Evolutionary conservation across 352 stramenopile species (phyloP).

Genomic region (Phytophthora sojae): DNA sequence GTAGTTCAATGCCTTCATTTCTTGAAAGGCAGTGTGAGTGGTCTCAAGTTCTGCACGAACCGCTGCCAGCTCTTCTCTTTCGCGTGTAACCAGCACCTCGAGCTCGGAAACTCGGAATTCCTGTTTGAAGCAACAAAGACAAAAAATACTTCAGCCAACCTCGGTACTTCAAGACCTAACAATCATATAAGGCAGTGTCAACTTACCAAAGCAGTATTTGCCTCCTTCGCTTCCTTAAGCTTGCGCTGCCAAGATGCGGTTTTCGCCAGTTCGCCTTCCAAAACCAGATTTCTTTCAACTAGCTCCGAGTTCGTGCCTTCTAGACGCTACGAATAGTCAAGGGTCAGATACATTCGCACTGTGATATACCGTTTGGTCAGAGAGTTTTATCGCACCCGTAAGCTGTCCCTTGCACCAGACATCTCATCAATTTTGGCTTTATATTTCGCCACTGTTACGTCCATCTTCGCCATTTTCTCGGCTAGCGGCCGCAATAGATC

Average conservation of each 20-base stretch:
- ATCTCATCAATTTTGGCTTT: conserved; percentile 78
- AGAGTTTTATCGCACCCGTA: conserved; percentile 42
- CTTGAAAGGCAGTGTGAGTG: conserved; percentile 39
- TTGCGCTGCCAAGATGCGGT: conserved; percentile 62
- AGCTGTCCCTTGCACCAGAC: conserved; percentile 52
- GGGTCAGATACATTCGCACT: not conserved
- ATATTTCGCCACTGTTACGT: conserved; percentile 65
- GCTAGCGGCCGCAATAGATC: conserved; percentile 68
- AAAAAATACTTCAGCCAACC: too few species aligned
- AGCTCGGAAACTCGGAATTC: conserved; percentile 73
- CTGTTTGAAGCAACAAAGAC: conserved; percentile 28
- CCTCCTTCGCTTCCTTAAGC: conserved; percentile 70
- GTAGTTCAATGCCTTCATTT: conserved; percentile 49
- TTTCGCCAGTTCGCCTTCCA: conserved; percentile 64
- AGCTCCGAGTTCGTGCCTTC: conserved; percentile 70
- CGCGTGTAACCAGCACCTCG: conserved; percentile 42
- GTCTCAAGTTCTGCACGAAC: conserved; percentile 41
- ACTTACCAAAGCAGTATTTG: conserved; percentile 69
- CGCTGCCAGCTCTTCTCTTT: conserved; percentile 41
- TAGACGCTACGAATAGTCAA: conserved; percentile 40
- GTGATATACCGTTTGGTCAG: not conserved
- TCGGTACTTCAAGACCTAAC: too few species aligned
- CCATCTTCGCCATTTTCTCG: conserved; percentile 57
- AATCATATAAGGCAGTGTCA: too few species aligned
- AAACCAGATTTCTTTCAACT: conserved; percentile 55